These are phyloP conservation scores for Lentinula boryana DNA, from an alignment of 768 basidiomycete species.

Conservation along the genomic window DNA sequence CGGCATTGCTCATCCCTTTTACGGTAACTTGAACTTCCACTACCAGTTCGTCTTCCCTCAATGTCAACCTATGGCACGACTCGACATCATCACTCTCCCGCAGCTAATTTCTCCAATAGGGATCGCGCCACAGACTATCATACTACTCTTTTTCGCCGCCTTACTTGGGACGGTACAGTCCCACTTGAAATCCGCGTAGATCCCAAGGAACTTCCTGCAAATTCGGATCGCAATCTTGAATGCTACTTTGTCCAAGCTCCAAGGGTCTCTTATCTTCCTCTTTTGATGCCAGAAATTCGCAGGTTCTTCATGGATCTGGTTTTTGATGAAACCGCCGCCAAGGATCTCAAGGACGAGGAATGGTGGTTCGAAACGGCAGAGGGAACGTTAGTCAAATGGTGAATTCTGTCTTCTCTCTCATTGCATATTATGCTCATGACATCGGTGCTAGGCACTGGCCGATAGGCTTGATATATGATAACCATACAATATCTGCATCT, in stretches of 20 bases:
- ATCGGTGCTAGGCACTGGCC: conserved; percentile 84
- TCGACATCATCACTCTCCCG: conserved; percentile 36
- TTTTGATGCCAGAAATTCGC: conserved; percentile 84
- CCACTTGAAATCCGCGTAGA: conserved; percentile 87
- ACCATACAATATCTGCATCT: conserved; percentile 61
- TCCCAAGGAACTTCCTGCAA: conserved; percentile 83
- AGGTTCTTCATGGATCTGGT: conserved; percentile 89
- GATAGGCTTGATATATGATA: conserved; percentile 90
- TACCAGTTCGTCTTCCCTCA: background rate
- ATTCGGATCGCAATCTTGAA: conserved; percentile 84
- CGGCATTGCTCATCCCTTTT: background rate
- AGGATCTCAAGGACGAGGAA: conserved; percentile 75
- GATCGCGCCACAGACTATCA: conserved; percentile 42
- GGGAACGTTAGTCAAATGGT: conserved; percentile 85
- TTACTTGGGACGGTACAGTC: conserved; percentile 89
- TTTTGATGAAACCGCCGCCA: conserved; percentile 79
- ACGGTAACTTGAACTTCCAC: background rate
- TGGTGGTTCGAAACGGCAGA: conserved; percentile 98
- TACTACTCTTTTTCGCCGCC: conserved; percentile 78
- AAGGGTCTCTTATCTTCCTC: conserved; percentile 87
- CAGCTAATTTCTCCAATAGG: conserved; percentile 23
- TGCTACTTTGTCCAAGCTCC: conserved; percentile 90
- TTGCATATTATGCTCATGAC: conserved; percentile 1
- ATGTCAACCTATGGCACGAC: conserved; percentile 53
- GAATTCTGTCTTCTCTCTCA: conserved; percentile 18